Base-by-base conservation (phyloP, 2,329 filamentous ascomycete genomes). In the Fusarium sp. region DNA sequence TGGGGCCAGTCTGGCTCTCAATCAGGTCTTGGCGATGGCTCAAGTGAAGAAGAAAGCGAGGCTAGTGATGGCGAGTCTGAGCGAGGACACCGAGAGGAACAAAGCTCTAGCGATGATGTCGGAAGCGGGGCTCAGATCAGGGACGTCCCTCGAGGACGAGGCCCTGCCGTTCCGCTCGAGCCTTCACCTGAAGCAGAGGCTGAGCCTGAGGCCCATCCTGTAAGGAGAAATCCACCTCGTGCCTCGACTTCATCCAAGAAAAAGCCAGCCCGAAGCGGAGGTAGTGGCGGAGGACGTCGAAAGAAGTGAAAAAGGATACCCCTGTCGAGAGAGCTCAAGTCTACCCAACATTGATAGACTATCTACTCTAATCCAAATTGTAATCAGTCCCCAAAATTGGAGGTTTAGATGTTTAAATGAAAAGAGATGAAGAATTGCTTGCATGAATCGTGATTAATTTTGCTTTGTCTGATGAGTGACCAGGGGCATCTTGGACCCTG, bases 81-180 rank as follows among this genome's bases (percentile, higher is more conserved):
- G 29, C 74, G 81, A 69, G 75, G 77, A 24, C 80, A 78, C 24
- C 80, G 80, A 59, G 72, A 77, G 52, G 75, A 82, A 58, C 78
- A 83, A 64, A 82, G 75, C 59, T 81, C 80, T 9, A 85, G 83
- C 71, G 83, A 85, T 43, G 83, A 83, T 52, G 76, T 81, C 1
- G 78, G 80, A 59, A 80, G 79, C 54, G 83, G 82, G 37, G 82
- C 81, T n/a, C 81, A 78, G 64, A 83, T 80, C 57, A 76, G 73
- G 29, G 78, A 81, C 65, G 76, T 79, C 13, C 50, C 72, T 20
- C 74, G 75, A 58, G 71, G 80, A 24, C 79, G 81, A 71, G 80
- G 79, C n/a, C 82, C 83, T 58, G 81, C 83, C 43, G 83, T 85
- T 18, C 79, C 85, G 10, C 84, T 85, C 8, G 83, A 85, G 67